A percentile compares a stretch with the other conserved stretches of the same genome.
Conservation (phyloP, 345 rosid species). For the Camelina neglecta region DNA sequence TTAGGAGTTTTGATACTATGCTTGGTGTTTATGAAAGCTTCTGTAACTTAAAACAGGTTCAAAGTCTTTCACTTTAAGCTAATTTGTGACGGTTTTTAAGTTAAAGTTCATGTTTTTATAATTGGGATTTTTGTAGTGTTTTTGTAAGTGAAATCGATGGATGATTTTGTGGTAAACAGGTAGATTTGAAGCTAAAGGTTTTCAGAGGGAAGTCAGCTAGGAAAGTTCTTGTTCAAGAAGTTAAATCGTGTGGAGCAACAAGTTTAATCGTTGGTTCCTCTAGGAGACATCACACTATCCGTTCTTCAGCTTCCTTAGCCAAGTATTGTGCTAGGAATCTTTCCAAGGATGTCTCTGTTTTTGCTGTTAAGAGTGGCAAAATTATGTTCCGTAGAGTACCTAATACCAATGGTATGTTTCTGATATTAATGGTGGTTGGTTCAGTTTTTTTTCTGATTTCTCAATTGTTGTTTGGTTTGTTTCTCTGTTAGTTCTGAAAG, state of each 20-base stretch:
- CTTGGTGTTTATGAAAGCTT: conserved; percentile 89
- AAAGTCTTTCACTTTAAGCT: neutral
- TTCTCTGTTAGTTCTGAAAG: conserved; percentile 3
- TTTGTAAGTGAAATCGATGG: conserved; percentile 1
- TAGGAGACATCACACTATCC: conserved; percentile 54
- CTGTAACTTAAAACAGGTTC: conserved; percentile 93
- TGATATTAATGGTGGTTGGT: conserved; percentile 33
- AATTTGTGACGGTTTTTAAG: neutral
- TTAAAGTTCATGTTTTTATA: neutral
- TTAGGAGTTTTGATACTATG: conserved; percentile 77
- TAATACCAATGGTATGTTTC: conserved; percentile 34
- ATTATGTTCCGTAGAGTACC: conserved; percentile 56
- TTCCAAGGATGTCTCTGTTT: conserved; percentile 59
- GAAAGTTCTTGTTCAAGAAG: conserved; percentile 78
- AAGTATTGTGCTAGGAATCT: conserved; percentile 84
- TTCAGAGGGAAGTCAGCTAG: conserved; percentile 73
- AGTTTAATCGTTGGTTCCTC: conserved; percentile 75
- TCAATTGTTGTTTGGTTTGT: neutral
- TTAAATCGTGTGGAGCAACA: conserved; percentile 59
- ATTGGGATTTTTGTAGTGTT: conserved; percentile 1
- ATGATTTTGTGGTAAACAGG: conserved; percentile 48
- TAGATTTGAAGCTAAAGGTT: conserved; percentile 88
- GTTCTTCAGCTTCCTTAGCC: conserved; percentile 69
- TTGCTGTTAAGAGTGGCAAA: conserved; percentile 79
- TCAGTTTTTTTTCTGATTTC: neutral